phyloP scores from a whole-genome alignment of 73 alveolate genomes.

The Uronychia binucleata region DNA sequence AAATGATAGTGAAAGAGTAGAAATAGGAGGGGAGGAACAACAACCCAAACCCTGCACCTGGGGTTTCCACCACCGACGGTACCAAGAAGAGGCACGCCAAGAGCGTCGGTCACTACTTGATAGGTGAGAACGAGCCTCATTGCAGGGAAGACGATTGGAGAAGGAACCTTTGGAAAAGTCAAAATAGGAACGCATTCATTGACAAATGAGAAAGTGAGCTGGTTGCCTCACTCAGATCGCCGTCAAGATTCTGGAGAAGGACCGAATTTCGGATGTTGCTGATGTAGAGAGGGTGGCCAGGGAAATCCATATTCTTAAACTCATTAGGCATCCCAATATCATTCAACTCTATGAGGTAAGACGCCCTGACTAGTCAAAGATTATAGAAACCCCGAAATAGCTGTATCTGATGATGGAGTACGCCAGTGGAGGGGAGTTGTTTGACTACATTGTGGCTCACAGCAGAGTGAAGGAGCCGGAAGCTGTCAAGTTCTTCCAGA shows the following conservation, averaged over 20 bases:
- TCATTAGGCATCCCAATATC: conserved; percentile 84
- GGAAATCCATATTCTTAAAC: conserved; percentile 30
- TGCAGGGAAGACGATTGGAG: conserved; percentile 22
- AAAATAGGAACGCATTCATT: conserved; percentile 15
- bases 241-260: conserved; percentile 69
- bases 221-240: conserved; percentile 49
- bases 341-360: conserved; percentile 77
- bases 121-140: not conserved
- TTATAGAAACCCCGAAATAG: conserved; percentile 72
- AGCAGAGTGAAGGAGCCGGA: conserved; percentile 75
- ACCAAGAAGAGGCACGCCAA: not conserved
- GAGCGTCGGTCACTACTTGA: not conserved
- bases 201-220: conserved; percentile 32
- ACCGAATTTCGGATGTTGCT: conserved; percentile 18
- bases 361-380: conserved; percentile 32
- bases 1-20: not conserved
- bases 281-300: conserved; percentile 31
- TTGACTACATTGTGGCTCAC: conserved; percentile 78
- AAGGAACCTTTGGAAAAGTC: conserved; percentile 30
- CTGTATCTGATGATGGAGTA: conserved; percentile 86
- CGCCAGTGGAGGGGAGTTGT: conserved; percentile 88
- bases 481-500: conserved; percentile 66
- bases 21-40: not conserved
- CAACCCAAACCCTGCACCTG: not conserved
- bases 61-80: not conserved